Evolutionary conservation across 78 protist genomes (phyloP), one percentile per base, ranked within the genome.

Genomic region (Cavenderia fasciculata): DNA sequence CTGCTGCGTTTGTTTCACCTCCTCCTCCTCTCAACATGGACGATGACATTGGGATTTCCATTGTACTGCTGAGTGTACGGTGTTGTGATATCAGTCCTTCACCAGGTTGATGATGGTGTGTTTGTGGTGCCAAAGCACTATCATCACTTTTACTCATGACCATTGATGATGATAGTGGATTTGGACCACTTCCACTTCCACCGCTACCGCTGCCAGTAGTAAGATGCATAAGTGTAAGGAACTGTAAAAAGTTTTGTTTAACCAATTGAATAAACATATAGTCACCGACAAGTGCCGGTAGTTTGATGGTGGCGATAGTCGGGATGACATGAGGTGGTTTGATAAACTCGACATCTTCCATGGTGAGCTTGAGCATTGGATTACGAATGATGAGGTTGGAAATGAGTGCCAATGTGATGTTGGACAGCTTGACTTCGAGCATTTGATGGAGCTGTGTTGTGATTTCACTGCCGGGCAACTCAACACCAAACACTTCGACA

Each of bases 361-460:
- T 69, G 25, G 85, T 73, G 11, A 87, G 31, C 65, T 87, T 87
- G 12, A 87, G 27, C 85, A 87, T 59, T 43, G 93, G 93, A 52
- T 87, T 87, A 27, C 93, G 34, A 47, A 69, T 49, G 23, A 87
- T 59, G 25, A 87, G 40, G 8, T 38, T 21, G 21, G 86, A 61
- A 2, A 87, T 74, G 19, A 25, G 40, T 34, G 23, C 25, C 8
- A 87, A n/a, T 2, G 93, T 87, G 8, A 77, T 21, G 16, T 36
- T 38, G 7, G 93, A 38, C 38, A 87, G 25, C n/a, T 70, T 73
- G 21, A 63, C 40, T 47, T 87, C 93, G 11, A 87, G n/a, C 49
- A 87, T 36, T 23, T 77, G 78, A 38, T 36, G n/a, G 14, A 87
- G 31, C 29, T 87, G 93, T 51, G 14, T 31, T 31, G 86, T 87